phyloP scores from a whole-genome alignment of 176 grass and related monocot species.

The Lolium perenne region DNA sequence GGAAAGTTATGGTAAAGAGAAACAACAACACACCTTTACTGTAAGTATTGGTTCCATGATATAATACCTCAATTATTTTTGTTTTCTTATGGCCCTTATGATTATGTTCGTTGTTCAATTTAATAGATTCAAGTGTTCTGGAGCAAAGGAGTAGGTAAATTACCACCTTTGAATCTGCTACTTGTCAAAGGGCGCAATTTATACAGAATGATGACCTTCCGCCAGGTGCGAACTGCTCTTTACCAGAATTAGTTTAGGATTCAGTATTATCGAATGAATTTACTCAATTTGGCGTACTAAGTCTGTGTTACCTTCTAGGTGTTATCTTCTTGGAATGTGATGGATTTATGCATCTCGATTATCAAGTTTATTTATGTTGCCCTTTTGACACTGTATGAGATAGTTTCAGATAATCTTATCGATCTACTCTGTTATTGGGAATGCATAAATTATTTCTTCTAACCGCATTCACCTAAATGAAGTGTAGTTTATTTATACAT shows the following conservation, averaged over 20 bases:
- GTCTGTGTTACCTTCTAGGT: neutral
- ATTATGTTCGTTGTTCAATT: slow-evolving; percentile 32
- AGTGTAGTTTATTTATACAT: neutral
- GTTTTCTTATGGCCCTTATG: neutral
- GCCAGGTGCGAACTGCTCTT: slow-evolving; percentile 53
- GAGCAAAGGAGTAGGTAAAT: slow-evolving; percentile 63
- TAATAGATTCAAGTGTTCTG: slow-evolving; percentile 73
- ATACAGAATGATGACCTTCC: slow-evolving; percentile 73
- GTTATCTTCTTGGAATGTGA: neutral
- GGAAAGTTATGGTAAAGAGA: slow-evolving; percentile 81
- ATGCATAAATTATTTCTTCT: neutral
- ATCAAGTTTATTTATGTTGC: slow-evolving; percentile 14
- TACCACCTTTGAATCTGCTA: slow-evolving; percentile 59
- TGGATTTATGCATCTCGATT: neutral
- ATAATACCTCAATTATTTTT: slow-evolving; percentile 2
- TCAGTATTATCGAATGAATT: neutral
- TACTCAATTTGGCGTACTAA: neutral
- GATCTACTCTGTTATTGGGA: neutral
- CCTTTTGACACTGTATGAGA: slow-evolving; percentile 1
- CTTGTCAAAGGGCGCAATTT: slow-evolving; percentile 82
- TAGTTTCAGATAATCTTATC: slow-evolving; percentile 15
- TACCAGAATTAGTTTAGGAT: neutral
- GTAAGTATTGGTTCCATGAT: slow-evolving; percentile 47
- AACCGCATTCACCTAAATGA: slow-evolving; percentile 20
- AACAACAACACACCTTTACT: slow-evolving; percentile 81